Base-by-base conservation (phyloP, 2,329 filamentous ascomycete genomes). In the Xylaria sp. region DNA sequence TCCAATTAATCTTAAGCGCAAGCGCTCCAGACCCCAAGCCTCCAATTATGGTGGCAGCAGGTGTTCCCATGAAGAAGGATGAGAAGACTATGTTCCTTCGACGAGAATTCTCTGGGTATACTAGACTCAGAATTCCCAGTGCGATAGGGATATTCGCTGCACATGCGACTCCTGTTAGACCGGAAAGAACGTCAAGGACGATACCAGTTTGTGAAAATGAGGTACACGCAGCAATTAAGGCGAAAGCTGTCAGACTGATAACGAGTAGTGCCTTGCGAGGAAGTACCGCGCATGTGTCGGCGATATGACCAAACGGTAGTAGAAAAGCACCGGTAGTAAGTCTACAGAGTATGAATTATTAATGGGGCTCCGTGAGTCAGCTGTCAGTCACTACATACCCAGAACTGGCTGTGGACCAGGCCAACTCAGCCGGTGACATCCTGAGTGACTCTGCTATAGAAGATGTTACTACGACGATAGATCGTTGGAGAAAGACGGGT, bases 41-140 rank as follows among this genome's bases (percentile, higher is more conserved):
- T 9, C 78, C 78, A 28, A 80, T 73, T 28, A 80, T 75, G 4
- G 77, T 78, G 3, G 77, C 77, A 11, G 74, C 71, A 10, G 77
- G 75, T 1, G 75, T 79, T 13, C 78, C 78, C 74, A 78, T 78
- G 36, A 79, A 73, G 61, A 80, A 78, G 31, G 77, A 75, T 2
- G 77, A 77, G 58, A 79, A 79, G 17, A 77, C 76, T 44, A 78
- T 67, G 51, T 78, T 79, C 61, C 76, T 77, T 40, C 78, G 77
- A 13, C 75, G 77, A 7, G 77, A 79, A 11, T 77, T 70, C 10
- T 70, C 65, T 11, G 76, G 74, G 59, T 79, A 80, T 2, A 74
- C 71, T 4, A 78, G 71, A 51, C 76, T 77, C 56, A 80, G 66
- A 20, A 80, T 73, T 3, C 78, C 76, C 28, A 79, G 73, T 31